These are phyloP conservation scores for Tylopilus sp. DNA, from an alignment of 768 basidiomycete species.

Conservation along the genomic window DNA sequence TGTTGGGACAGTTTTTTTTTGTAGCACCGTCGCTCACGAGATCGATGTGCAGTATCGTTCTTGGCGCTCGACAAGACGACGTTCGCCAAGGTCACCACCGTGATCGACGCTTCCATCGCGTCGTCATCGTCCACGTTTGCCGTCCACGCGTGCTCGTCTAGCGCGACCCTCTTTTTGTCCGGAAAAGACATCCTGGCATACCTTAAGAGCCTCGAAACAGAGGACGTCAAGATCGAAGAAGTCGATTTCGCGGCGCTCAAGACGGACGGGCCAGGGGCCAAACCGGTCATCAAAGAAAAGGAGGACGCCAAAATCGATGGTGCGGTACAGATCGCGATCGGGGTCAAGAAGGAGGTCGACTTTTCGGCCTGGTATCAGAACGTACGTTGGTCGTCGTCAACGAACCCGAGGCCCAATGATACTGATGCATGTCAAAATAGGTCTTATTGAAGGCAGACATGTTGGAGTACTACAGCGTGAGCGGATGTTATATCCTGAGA, in stretches of 20 bases:
- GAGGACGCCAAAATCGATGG: conserved; percentile 83
- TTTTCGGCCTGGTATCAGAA: conserved; percentile 94
- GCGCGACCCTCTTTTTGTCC: conserved; percentile 70
- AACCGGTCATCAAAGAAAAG: conserved; percentile 51
- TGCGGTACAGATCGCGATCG: conserved; percentile 88
- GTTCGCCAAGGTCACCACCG: conserved; percentile 69
- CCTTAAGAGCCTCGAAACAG: conserved; percentile 67
- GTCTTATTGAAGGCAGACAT: conserved; percentile 98
- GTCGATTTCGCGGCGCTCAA: conserved; percentile 67
- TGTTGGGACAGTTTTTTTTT: too few relatives aligned
- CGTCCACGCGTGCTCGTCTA: conserved; percentile 69
- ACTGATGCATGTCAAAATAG: conserved; percentile 35
- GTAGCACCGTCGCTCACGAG: too few relatives aligned
- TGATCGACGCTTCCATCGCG: conserved; percentile 79
- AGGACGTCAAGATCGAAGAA: conserved; percentile 60
- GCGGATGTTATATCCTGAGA: conserved; percentile 97
- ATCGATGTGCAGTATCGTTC: conserved; percentile 86
- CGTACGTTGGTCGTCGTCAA: conserved; percentile 39
- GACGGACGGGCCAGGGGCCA: conserved; percentile 37
- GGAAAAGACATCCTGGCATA: conserved; percentile 74
- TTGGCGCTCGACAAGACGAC: conserved; percentile 63
- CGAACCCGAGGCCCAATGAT: too few relatives aligned
- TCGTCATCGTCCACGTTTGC: conserved; percentile 62
- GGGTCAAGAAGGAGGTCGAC: conserved; percentile 93
- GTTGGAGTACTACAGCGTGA: conserved; percentile 98